Evolutionary conservation across 345 rosid species (phyloP).

Genomic region (Cochlearia excelsa): DNA sequence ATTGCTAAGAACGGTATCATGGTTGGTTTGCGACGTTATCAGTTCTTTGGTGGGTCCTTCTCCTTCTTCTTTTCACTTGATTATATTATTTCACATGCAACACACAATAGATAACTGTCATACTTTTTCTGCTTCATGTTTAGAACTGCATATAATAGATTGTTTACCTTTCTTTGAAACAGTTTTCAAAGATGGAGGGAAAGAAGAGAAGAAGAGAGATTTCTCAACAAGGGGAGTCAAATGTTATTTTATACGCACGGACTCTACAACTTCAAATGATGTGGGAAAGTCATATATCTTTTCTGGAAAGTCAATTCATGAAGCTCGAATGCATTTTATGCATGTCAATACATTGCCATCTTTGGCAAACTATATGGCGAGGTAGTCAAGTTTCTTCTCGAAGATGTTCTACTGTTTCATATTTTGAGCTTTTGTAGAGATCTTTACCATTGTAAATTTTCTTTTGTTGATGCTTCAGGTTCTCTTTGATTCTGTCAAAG

Average conservation of each 20-base stretch:
- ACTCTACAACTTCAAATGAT: slow-evolving; percentile 45
- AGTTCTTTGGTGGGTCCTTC: slow-evolving; percentile 57
- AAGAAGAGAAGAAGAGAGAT: slow-evolving; percentile 61
- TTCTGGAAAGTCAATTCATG: slow-evolving; percentile 49
- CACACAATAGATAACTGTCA: too few species aligned
- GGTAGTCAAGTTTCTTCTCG: slow-evolving; percentile 41
- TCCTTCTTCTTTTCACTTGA: too few species aligned
- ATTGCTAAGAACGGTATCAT: slow-evolving; percentile 57
- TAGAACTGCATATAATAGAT: not conserved
- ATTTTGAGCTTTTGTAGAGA: not conserved
- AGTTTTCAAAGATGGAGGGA: slow-evolving; percentile 89
- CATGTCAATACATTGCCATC: slow-evolving; percentile 50
- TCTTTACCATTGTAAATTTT: not conserved
- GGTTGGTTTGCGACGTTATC: slow-evolving; percentile 60
- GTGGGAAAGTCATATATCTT: slow-evolving; percentile 35
- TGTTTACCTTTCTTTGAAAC: slow-evolving; percentile 27
- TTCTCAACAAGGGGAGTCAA: slow-evolving; percentile 49
- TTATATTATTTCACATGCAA: not conserved
- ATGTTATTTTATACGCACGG: slow-evolving; percentile 64
- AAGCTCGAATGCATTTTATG: slow-evolving; percentile 80
- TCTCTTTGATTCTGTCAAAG: slow-evolving; percentile 70
- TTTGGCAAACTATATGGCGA: slow-evolving; percentile 64
- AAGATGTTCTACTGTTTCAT: not conserved
- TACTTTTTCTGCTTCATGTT: not conserved
- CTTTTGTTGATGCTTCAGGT: slow-evolving; percentile 44